Evolutionary conservation across 2,329 filamentous ascomycete species (phyloP).

Genomic region (Paecilomyces niveus): DNA sequence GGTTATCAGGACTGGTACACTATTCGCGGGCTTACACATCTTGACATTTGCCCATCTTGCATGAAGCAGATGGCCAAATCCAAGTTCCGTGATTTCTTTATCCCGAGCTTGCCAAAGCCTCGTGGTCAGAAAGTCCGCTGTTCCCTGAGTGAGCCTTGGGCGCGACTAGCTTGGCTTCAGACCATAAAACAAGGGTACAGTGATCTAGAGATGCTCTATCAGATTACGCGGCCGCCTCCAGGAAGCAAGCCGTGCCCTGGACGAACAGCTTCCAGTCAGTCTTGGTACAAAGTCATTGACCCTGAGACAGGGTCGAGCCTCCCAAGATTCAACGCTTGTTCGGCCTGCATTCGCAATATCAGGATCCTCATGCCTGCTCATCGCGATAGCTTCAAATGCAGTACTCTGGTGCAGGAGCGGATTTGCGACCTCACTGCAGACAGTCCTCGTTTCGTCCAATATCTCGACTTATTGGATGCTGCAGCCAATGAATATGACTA

Average conservation of each 20-base stretch:
- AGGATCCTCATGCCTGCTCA: conserved; percentile 68
- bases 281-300: conserved; percentile 72
- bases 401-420: conserved; percentile 43
- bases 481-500: conserved; percentile 38
- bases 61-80: conserved; percentile 65
- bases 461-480: conserved; percentile 50
- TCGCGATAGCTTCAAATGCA: conserved; percentile 53
- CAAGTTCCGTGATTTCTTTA: conserved; percentile 60
- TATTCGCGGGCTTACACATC: conserved; percentile 59
- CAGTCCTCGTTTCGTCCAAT: conserved; percentile 49
- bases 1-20: conserved; percentile 76
- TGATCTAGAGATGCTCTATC: conserved; percentile 62
- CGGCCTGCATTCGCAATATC: conserved; percentile 64
- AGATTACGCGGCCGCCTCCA: conserved; percentile 57
- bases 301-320: conserved; percentile 58
- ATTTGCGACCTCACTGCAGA: conserved; percentile 64
- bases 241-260: conserved; percentile 53
- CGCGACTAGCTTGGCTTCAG: conserved; percentile 75
- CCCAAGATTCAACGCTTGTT: conserved; percentile 67
- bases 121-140: conserved; percentile 58
- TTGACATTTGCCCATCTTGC: conserved; percentile 79
- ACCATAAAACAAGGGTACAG: conserved; percentile 62
- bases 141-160: conserved; percentile 76
- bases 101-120: conserved; percentile 52
- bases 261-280: conserved; percentile 48